These are phyloP conservation scores for Boletus rufocinnamomeus DNA, from an alignment of 768 basidiomycete genomes.

Conservation along the genomic window DNA sequence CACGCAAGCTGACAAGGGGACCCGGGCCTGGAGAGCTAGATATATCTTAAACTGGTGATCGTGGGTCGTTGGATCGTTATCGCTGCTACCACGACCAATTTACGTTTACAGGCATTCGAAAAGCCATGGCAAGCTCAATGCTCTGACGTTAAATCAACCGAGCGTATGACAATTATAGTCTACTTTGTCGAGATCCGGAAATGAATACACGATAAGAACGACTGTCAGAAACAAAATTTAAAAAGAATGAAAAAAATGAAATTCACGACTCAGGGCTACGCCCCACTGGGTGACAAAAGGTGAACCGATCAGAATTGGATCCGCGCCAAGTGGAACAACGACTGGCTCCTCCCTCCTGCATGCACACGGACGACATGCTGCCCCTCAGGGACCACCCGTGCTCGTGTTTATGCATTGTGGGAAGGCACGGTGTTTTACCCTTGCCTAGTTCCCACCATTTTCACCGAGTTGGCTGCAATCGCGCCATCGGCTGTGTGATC, in stretches of 20 bases:
- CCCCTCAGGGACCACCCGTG: conserved; percentile 8
- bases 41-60: conserved; percentile 2
- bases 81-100: conserved; percentile 7
- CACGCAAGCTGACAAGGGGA: background rate
- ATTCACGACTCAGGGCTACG: conserved; percentile 3
- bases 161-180: conserved; percentile 11
- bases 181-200: conserved; percentile 19
- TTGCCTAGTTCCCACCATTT: conserved; percentile 12
- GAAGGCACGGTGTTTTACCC: conserved; percentile 28
- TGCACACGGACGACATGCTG: conserved; percentile 16
- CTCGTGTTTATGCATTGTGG: conserved; percentile 17
- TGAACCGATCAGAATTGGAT: conserved; percentile 22
- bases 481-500: conserved; percentile 8
- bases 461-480: conserved; percentile 7
- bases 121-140: conserved; percentile 7
- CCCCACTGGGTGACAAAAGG: background rate
- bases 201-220: conserved; percentile 21
- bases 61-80: conserved; percentile 1
- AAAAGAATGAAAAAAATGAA: conserved; percentile 13
- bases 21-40: background rate
- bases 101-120: conserved; percentile 14
- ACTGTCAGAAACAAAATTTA: background rate
- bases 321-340: conserved; percentile 1
- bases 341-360: conserved; percentile 8
- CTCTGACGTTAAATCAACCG: conserved; percentile 18